These are phyloP conservation scores for Picea sitchensis DNA, from an alignment of 75 land plant genomes.

Conservation along the genomic window DNA sequence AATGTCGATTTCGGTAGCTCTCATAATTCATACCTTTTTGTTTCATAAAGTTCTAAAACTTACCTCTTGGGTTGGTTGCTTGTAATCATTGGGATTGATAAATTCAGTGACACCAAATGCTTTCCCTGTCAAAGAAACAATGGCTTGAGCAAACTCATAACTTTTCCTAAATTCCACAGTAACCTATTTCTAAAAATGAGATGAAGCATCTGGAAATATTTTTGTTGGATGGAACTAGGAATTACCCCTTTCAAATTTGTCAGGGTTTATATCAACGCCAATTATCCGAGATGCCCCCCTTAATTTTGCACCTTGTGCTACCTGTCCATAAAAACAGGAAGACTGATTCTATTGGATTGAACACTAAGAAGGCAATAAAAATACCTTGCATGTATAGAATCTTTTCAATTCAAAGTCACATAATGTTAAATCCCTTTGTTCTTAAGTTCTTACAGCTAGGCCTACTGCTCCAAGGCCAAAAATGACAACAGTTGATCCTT, in stretches of 20 bases:
- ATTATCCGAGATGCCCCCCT: slow-evolving; percentile 85
- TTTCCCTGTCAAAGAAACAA: slow-evolving; percentile 33
- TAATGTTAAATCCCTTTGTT: neutral
- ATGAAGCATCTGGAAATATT: neutral
- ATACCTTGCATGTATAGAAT: neutral
- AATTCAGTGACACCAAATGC: slow-evolving; percentile 77
- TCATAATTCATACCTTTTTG: too few relatives aligned
- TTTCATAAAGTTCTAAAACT: too few relatives aligned
- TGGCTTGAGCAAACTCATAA: neutral
- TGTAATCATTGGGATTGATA: slow-evolving; percentile 65
- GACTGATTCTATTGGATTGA: neutral
- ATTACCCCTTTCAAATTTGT: slow-evolving; percentile 69
- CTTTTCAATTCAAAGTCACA: neutral
- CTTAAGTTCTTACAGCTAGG: slow-evolving; percentile 44
- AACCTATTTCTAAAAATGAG: neutral
- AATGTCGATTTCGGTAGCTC: too few relatives aligned
- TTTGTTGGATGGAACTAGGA: neutral
- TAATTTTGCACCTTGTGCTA: slow-evolving; percentile 80
- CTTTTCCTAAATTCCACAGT: neutral
- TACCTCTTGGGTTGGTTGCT: slow-evolving; percentile 79
- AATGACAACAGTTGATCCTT: slow-evolving; percentile 76
- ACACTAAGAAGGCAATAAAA: neutral
- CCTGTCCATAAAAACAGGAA: slow-evolving; percentile 21
- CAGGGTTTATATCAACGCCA: slow-evolving; percentile 82
- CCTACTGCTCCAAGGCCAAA: slow-evolving; percentile 98